Base-by-base conservation (phyloP, 2,329 filamentous ascomycete species). In the Sclerotinia sclerotiorum region DNA sequence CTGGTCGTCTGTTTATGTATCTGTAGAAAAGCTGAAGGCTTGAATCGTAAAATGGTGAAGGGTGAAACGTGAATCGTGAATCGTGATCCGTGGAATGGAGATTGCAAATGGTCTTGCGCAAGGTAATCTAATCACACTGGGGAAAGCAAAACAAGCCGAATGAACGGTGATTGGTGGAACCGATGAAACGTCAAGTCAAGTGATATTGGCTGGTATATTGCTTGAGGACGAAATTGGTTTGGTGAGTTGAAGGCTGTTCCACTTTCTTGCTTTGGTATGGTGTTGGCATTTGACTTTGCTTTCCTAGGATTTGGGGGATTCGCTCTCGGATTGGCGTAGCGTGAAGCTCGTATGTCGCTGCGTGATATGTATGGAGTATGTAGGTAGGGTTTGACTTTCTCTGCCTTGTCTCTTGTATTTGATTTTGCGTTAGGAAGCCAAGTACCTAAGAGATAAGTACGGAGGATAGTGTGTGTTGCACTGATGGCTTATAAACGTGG, bases 111-210 rank as follows among this genome's bases (percentile, higher is more conserved):
- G 39, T 46, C 39, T 60, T 60, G 39, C 56, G 56, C 56, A 60
- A 60, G 39, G 42, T 46, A 46, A 29, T 29, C 24, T 5, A 46
- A 29, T 29, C 39, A 60, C 39, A 60, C 24, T 29, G 42, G 56
- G 56, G 24, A 1, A 17, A 24, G 2, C 6, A 19, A 13, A 46
- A 29, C 21, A 19, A 29, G 17, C 13, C 29, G 24, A 29, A 11
- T n/a, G 42, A 32, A 60, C 15, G 42, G 5, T 32, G n/a, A 60
- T 60, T 60, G 57, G 57, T 60, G 57, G 57, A 48, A 48, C n/a
- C 10, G 24, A 48, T 46, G 42, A 60, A 32, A 60, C 42, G 46
- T 60, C 57, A 48, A 46, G 57, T 60, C 57, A 60, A 60, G 57
- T 60, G 57, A 46, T 48, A 24, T 17, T 29, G 56, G 27, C 42